Evolutionary conservation across 306 rosid genomes (phyloP), one percentile per base, ranked within the genome.

Genomic region (Vicia faba): DNA sequence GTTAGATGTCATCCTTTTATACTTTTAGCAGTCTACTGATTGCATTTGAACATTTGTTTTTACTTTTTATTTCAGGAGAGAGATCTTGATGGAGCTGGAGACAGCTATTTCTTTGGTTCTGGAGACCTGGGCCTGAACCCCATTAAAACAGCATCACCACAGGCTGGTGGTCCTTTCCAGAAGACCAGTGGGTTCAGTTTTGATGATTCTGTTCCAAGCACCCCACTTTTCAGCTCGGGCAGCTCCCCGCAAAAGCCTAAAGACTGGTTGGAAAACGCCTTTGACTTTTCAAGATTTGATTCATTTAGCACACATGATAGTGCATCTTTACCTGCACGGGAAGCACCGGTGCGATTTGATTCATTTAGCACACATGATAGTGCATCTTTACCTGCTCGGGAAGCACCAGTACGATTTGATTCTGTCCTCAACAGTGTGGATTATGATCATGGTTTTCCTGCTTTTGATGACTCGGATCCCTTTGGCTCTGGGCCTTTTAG

Each of bases 201-300:
- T 59, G 99, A 95, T 5, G 96, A 95, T 69, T 95, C 97, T 33
- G 97, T 91, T 79, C 99, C 96, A 11, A 95, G 87, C 84, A 91
- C 99, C 7, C 99, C 97, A 18, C 89, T 89, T 61, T 81, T 77
- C 87, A 87, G 77, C 77, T 81, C 87, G 45, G 80, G 89, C 56
- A 81, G 64, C 67, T 88, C 97, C 20, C 91, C 96, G 0, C 83
- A 82, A 33, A 80, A 61, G 65, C 85, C 81, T 73, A 86, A 74
- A 33, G 96, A 92, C 44, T 77, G 86, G 65, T 79, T 79, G 40
- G 97, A 80, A 58, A 77, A 84, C 40, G 75, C 88, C 66, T 91
- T 95, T 64, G 97, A 95, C 76, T 82, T 89, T 72, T 85, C 96
- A 5, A 78, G 96, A 78, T 90, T 82, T 23, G 99, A 91, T 84